phyloP scores from a whole-genome alignment of 305 asterid species.

The Striga hermonthica region DNA sequence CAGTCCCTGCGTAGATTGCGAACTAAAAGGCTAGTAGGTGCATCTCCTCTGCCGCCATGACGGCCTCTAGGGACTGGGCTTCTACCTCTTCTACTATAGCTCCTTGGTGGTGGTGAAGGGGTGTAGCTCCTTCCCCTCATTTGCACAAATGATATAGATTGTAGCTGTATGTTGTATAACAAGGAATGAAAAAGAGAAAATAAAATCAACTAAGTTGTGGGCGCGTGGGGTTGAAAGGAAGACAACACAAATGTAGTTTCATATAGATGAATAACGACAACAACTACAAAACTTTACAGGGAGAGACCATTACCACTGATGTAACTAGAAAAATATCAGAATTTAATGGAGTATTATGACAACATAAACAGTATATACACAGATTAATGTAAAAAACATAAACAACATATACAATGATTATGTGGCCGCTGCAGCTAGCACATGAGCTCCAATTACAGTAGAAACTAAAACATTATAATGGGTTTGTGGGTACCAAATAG shows the following conservation, averaged over 20 bases:
- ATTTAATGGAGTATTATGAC: background rate
- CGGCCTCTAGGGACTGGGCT: conserved; percentile 54
- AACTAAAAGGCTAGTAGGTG: conserved; percentile 64
- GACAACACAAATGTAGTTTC: no score
- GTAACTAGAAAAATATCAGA: background rate
- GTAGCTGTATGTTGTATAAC: background rate
- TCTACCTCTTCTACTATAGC: conserved; percentile 58
- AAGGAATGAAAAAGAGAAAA: no score
- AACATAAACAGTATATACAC: no score
- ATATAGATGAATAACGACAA: background rate
- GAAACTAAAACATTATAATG: background rate
- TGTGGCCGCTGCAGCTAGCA: background rate
- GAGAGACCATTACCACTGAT: no score
- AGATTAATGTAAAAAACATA: no score
- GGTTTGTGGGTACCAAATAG: conserved; percentile 18
- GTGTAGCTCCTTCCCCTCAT: conserved; percentile 82
- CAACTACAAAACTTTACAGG: no score
- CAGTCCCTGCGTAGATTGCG: conserved; percentile 65
- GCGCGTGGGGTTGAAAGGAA: no score
- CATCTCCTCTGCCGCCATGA: conserved; percentile 51
- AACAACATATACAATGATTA: conserved; percentile 16
- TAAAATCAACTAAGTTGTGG: no score
- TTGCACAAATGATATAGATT: conserved; percentile 14
- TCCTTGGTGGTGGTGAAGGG: conserved; percentile 78
- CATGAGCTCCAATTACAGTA: background rate